These are phyloP conservation scores for Kockiozyma suomiensis DNA, from an alignment of 805 yeast species.

Conservation along the genomic window DNA sequence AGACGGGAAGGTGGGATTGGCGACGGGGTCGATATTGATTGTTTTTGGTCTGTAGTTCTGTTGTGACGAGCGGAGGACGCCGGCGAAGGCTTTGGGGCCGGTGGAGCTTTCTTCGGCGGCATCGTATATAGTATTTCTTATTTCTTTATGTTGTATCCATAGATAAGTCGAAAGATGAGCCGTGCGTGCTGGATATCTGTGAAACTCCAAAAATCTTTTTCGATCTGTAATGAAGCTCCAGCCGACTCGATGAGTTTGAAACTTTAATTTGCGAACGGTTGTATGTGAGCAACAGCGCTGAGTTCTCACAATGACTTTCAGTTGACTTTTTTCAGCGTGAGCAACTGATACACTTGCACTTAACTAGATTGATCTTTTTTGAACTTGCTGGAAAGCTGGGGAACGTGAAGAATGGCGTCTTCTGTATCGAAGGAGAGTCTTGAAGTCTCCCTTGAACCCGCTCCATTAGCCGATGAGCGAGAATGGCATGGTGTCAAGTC, in stretches of 20 bases:
- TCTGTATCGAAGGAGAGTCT: neutral
- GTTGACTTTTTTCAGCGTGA: too few relatives aligned
- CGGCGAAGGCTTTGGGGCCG: neutral
- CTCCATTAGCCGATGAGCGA: constrained; percentile 11
- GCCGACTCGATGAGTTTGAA: neutral
- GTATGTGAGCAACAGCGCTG: too few relatives aligned
- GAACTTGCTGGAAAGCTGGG: too few relatives aligned
- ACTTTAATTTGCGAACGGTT: neutral
- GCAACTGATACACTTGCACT: too few relatives aligned
- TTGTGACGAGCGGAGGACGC: neutral
- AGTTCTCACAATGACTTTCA: too few relatives aligned
- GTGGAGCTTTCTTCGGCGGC: constrained; percentile 7
- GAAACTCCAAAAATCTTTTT: neutral
- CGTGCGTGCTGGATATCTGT: too few relatives aligned
- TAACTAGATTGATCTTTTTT: too few relatives aligned
- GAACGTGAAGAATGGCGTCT: neutral
- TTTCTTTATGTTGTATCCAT: too few relatives aligned
- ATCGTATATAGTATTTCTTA: neutral
- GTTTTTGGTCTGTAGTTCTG: neutral
- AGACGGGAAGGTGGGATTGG: constrained; percentile 10
- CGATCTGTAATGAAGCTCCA: neutral
- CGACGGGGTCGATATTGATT: neutral
- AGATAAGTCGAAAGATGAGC: too few relatives aligned
- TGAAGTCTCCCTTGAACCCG: constrained; percentile 12
- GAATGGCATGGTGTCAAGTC: neutral